Evolutionary conservation across 768 basidiomycete species (phyloP).

Genomic region (Termitomyces titanicus): DNA sequence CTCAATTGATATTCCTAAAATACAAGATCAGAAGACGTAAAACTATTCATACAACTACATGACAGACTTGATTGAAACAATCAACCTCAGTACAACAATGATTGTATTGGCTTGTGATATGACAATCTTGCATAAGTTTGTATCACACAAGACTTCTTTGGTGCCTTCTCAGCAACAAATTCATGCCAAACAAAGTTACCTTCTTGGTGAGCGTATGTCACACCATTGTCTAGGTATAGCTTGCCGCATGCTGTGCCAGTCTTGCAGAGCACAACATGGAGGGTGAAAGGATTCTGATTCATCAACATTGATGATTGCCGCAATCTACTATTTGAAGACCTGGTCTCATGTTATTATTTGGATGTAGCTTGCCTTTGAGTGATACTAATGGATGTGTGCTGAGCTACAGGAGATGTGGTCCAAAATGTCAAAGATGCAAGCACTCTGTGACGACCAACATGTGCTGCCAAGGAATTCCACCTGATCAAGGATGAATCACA

Average conservation of each 20-base stretch:
- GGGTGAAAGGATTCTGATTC: conserved; percentile 90
- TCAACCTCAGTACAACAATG: conserved; percentile 13
- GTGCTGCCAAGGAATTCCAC: too few species aligned
- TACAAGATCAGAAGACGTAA: not conserved
- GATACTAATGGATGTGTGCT: too few species aligned
- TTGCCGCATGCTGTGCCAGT: conserved; percentile 66
- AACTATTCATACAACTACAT: not conserved
- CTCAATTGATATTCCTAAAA: conserved; percentile 12
- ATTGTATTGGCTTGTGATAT: conserved; percentile 12
- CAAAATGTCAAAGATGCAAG: too few species aligned
- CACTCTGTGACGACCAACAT: too few species aligned
- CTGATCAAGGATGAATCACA: too few species aligned
- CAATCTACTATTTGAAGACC: too few species aligned
- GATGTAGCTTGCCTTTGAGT: too few species aligned
- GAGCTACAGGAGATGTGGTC: too few species aligned
- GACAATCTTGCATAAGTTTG: conserved; percentile 20
- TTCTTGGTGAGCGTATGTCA: conserved; percentile 65
- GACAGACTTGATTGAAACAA: conserved; percentile 8
- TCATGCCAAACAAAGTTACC: conserved; percentile 86
- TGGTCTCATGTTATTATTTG: too few species aligned
- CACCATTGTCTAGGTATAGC: conserved; percentile 94
- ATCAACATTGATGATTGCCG: conserved; percentile 83
- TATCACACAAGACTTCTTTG: conserved; percentile 35
- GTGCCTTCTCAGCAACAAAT: conserved; percentile 54
- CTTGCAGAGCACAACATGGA: conserved; percentile 75